phyloP scores from a whole-genome alignment of 352 stramenopile species.

The Hyaloperonospora arabidopsidis region DNA sequence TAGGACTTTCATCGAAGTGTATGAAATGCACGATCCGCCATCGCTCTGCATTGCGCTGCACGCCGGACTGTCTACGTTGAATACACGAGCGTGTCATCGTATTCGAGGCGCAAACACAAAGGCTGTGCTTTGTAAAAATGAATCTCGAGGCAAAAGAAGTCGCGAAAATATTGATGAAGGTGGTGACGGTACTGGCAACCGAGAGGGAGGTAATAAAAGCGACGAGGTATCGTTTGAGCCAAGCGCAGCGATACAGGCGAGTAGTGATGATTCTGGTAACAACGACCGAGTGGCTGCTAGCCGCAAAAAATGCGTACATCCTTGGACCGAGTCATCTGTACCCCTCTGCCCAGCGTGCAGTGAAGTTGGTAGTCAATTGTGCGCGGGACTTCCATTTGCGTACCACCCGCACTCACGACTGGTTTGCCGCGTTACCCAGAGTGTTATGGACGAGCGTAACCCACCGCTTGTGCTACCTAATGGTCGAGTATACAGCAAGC shows the following conservation, averaged over 20 bases:
- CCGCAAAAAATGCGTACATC: conserved; percentile 29
- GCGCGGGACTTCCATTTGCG: conserved; percentile 49
- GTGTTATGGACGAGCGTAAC: conserved; percentile 83
- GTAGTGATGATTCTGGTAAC: conserved; percentile 16
- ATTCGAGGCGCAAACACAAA: conserved; percentile 36
- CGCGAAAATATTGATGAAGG: conserved; percentile 21
- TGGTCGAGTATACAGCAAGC: conserved; percentile 76
- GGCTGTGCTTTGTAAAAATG: conserved; percentile 26
- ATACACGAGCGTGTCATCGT: conserved; percentile 62
- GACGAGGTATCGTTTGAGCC: conserved; percentile 26
- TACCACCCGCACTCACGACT: conserved; percentile 80
- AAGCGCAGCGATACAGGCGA: conserved; percentile 26
- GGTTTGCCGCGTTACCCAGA: conserved; percentile 70
- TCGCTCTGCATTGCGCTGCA: conserved; percentile 61
- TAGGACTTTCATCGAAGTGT: conserved; percentile 57
- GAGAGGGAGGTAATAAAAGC: conserved; percentile 20
- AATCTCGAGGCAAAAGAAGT: conserved; percentile 14
- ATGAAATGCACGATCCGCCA: conserved; percentile 56
- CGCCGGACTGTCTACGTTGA: conserved; percentile 61
- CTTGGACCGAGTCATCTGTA: conserved; percentile 20
- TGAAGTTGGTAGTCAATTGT: conserved; percentile 57
- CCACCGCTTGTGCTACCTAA: conserved; percentile 74
- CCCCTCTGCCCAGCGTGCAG: conserved; percentile 72
- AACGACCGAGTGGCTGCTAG: conserved; percentile 5
- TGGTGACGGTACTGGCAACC: conserved; percentile 5